Evolutionary conservation across 768 basidiomycete species (phyloP).

Genomic region (Mycena belliarum): DNA sequence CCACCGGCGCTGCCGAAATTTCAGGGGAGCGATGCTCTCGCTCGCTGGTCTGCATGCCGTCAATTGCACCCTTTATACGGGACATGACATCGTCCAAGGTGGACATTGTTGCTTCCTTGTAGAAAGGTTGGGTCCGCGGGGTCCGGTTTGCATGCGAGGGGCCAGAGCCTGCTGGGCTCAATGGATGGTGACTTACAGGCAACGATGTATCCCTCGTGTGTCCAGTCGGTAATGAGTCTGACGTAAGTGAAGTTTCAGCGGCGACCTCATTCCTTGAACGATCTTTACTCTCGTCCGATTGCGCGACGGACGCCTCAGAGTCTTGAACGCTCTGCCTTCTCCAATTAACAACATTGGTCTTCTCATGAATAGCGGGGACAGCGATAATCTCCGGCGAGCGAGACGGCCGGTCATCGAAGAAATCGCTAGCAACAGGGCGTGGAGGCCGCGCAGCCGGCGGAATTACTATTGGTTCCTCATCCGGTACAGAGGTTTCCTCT

Average conservation of each 20-base stretch:
- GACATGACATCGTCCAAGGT: conserved; percentile 83
- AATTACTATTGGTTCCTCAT: conserved; percentile 25
- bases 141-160: conserved; percentile 33
- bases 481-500: conserved; percentile 21
- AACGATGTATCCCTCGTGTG: conserved; percentile 20
- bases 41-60: conserved; percentile 60
- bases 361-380: conserved; percentile 26
- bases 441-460: conserved; percentile 31
- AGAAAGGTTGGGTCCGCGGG: conserved; percentile 42
- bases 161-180: conserved; percentile 8
- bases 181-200: conserved; percentile 8
- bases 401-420: conserved; percentile 56
- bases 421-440: conserved; percentile 67
- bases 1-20: conserved; percentile 18
- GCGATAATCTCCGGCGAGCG: neutral
- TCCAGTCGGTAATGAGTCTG: neutral
- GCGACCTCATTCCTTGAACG: conserved; percentile 10
- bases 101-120: conserved; percentile 63
- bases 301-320: conserved; percentile 11
- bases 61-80: conserved; percentile 79
- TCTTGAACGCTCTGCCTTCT: conserved; percentile 34
- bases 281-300: conserved; percentile 8
- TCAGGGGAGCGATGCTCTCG: conserved; percentile 33
- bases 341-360: conserved; percentile 44
- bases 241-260: conserved; percentile 9